Percentiles rank a stretch among this genome's conserved stretches.
Evolutionary conservation across 1,284 basidiomycete species (phyloP).

Genomic region (Earliella scabrosa): DNA sequence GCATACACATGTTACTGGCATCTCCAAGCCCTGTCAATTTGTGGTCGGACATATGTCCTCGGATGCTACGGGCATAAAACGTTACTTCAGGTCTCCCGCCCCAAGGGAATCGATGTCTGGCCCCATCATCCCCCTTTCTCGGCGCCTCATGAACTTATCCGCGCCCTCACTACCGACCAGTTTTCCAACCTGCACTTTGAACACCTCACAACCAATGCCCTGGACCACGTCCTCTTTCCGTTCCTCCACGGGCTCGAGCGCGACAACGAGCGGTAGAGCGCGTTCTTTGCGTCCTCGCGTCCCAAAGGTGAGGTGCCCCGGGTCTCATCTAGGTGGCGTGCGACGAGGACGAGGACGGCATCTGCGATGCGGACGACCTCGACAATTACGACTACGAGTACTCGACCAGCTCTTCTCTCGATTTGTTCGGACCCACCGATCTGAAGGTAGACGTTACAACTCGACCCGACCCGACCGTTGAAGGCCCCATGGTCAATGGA

Average conservation of each 20-base stretch:
- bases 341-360: constrained; percentile 34
- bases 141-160: constrained; percentile 48
- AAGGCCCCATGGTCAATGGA: constrained; percentile 27
- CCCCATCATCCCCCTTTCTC: too few species aligned
- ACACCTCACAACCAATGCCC: constrained; percentile 70
- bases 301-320: constrained; percentile 36
- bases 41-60: too few species aligned
- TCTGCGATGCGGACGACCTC: constrained; percentile 41
- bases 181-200: constrained; percentile 66
- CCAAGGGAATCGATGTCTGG: too few species aligned
- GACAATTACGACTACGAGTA: constrained; percentile 36
- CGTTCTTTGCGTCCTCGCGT: constrained; percentile 64
- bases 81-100: too few species aligned
- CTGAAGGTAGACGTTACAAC: constrained; percentile 36
- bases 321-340: constrained; percentile 77
- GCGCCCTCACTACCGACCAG: constrained; percentile 55
- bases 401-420: constrained; percentile 38
- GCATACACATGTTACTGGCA: too few species aligned
- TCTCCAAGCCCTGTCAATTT: too few species aligned
- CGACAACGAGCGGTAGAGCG: constrained; percentile 74
- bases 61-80: too few species aligned
- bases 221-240: constrained; percentile 80
- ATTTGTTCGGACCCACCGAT: constrained; percentile 35
- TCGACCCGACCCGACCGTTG: constrained; percentile 28
- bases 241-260: constrained; percentile 86